Conservation (phyloP, 2,329 filamentous ascomycete species). For the Elsinoe ampelina region DNA sequence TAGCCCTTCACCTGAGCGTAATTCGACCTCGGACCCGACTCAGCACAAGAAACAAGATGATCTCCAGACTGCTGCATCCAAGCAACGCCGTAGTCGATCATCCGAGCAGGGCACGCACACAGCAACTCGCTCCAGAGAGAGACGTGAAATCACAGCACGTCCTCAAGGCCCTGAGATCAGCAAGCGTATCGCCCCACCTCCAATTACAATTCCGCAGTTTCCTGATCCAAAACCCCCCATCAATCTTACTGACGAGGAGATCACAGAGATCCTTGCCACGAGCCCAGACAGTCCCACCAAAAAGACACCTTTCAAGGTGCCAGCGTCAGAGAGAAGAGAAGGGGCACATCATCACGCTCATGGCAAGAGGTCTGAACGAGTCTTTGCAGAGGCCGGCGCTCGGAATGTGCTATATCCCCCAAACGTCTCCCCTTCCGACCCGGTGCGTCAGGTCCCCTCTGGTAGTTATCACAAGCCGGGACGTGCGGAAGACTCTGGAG, state of each 20-base stretch:
- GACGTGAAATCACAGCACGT: no score
- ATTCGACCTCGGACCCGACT: not conserved
- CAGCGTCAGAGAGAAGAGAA: not conserved
- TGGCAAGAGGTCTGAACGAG: not conserved
- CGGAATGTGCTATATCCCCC: not conserved
- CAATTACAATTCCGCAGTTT: not conserved
- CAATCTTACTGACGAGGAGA: not conserved
- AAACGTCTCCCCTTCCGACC: not conserved
- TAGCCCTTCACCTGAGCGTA: not conserved
- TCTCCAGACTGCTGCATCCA: not conserved
- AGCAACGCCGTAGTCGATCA: not conserved
- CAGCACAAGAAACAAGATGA: not conserved
- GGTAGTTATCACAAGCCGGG: not conserved
- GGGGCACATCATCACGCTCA: slow-evolving; percentile 7
- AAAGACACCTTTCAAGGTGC: not conserved
- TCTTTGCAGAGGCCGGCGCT: slow-evolving; percentile 11
- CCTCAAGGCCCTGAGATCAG: not conserved
- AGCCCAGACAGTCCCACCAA: not conserved
- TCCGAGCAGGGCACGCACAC: not conserved
- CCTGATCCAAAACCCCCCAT: not conserved
- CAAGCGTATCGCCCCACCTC: not conserved
- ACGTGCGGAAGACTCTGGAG: not conserved
- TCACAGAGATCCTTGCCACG: not conserved
- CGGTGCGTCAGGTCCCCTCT: not conserved
- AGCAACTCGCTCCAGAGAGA: no score